Conservation (phyloP, 441 rosid species). For the Manihot esculenta region DNA sequence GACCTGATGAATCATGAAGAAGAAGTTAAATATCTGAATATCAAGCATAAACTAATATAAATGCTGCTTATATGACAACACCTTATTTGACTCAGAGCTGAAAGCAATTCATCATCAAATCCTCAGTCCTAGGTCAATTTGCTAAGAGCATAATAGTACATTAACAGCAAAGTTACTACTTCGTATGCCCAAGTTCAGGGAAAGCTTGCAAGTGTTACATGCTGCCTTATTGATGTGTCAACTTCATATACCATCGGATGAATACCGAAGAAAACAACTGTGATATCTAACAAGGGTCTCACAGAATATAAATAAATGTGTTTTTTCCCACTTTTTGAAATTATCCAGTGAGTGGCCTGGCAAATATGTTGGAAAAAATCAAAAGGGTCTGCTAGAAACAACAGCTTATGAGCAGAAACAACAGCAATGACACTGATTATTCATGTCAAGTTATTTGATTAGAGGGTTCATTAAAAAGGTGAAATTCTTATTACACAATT, state of each 20-base stretch:
- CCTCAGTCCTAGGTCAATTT: not conserved
- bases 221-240: not conserved
- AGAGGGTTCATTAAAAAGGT: not conserved
- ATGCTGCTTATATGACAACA: not conserved
- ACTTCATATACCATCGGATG: not conserved
- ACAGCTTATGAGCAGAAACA: not conserved
- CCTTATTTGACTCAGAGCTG: not conserved
- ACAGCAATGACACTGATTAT: not conserved
- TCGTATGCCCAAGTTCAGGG: not conserved
- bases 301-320: not conserved
- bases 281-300: not conserved
- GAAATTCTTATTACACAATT: not conserved
- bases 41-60: not conserved
- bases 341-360: not conserved
- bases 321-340: not conserved
- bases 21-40: not conserved
- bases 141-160: not conserved
- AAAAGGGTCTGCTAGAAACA: not conserved
- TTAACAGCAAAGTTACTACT: not conserved
- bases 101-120: not conserved
- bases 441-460: not conserved
- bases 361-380: not conserved
- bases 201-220: not conserved
- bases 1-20: constrained; percentile 43
- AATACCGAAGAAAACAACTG: not conserved